Evolutionary conservation across 164 flowering plant species (phyloP), one percentile per base, ranked within the genome.

Genomic region (Pachysandra terminalis): DNA sequence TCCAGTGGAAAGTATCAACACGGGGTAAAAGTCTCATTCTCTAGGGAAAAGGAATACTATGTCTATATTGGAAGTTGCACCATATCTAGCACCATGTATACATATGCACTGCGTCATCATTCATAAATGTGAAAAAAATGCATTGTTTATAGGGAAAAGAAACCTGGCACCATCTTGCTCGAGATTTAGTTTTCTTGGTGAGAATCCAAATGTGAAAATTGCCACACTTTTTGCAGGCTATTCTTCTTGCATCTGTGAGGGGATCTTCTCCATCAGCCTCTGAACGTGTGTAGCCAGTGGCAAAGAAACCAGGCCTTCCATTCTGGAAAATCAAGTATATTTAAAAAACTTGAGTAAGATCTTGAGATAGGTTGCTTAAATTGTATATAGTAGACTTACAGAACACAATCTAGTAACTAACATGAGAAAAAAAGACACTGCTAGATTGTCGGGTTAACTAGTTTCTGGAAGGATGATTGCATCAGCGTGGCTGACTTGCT

Each of bases 151-250:
- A 59, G 55, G 27, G 16, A 61, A 26, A 32, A 60, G 52, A 77
- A 70, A 95, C 99, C 98, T 95, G 99, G 74, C 99, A 95, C 98
- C 98, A 92, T 95, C 99, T 86, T 72, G 98, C 98, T 79, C 37
- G 88, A 67, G 88, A 77, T 81, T 92, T 95, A 40, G 75, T 51
- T 69, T 87, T 88, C 70, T 81, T 84, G 24, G 91, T 88, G 59
- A 68, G 79, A 54, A 81, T 37, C 99, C 99, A 95, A 16, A 78
- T 13, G 77, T 95, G 99, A 71, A 86, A 93, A 55, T 72, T 72
- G 53, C 85, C 80, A 74, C 99, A 93, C 77, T 86, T 95, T 73
- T 82, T 89, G 87, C 99, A 95, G 61, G 90, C 87, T 73, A 93
- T 95, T 81, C 85, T 86, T 78, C 91, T 90, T 1, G 87, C 80